Evolutionary conservation across 805 yeast genomes (phyloP).

Genomic region (Cyberlindnera nakhonratchasimensis): DNA sequence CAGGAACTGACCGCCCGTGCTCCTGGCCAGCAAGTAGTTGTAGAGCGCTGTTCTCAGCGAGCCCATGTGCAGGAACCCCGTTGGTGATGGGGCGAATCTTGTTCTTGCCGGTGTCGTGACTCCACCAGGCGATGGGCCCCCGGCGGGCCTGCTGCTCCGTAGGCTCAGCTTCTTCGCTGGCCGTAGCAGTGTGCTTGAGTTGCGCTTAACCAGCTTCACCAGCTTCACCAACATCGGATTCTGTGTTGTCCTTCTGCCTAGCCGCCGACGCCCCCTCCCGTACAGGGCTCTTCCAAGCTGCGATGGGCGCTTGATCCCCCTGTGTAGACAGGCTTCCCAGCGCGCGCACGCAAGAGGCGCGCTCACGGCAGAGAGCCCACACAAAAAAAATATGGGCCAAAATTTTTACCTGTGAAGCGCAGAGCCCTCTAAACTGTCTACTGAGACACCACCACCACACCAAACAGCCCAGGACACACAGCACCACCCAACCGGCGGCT

Average conservation of each 20-base stretch:
- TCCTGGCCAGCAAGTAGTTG: slow-evolving; percentile 76
- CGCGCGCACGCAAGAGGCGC: no score
- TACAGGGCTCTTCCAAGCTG: no score
- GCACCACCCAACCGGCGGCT: slow-evolving; percentile 2
- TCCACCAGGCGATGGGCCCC: background rate
- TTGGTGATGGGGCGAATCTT: slow-evolving; percentile 97
- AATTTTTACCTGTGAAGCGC: no score
- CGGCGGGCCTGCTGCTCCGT: slow-evolving; percentile 16
- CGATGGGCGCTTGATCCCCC: no score
- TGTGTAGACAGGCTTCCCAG: no score
- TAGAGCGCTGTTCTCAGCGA: slow-evolving; percentile 90
- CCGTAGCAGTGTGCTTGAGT: slow-evolving; percentile 14
- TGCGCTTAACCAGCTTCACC: no score
- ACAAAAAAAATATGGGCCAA: no score
- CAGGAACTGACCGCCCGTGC: slow-evolving; percentile 77
- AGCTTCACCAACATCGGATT: no score
- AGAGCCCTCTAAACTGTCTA: slow-evolving; percentile 4
- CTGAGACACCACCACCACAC: background rate
- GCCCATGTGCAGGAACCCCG: slow-evolving; percentile 92
- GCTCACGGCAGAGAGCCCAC: no score
- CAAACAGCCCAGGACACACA: background rate
- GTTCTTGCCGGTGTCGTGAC: slow-evolving; percentile 63
- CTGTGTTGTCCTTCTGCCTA: no score
- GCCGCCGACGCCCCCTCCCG: no score
- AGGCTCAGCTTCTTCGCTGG: slow-evolving; percentile 17